These are phyloP conservation scores for Smithsoniella earleae DNA, from an alignment of 163 green algal genomes.

Conservation along the genomic window DNA sequence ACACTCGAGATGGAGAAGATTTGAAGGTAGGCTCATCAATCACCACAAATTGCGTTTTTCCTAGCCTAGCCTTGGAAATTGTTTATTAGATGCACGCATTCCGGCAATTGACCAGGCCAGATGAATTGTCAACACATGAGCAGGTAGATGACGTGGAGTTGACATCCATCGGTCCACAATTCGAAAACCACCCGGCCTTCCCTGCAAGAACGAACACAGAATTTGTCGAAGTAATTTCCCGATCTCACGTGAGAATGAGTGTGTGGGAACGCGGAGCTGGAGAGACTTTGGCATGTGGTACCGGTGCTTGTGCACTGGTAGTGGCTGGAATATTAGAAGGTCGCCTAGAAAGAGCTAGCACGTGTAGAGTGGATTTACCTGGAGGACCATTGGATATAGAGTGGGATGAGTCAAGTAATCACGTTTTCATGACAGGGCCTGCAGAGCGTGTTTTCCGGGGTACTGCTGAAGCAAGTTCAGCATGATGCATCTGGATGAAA, in stretches of 20 bases:
- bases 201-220: slow-evolving; percentile 92
- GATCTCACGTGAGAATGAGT: slow-evolving; percentile 73
- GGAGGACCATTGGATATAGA: slow-evolving; percentile 92
- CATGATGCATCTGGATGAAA: too few relatives aligned
- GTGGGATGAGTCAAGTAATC: slow-evolving; percentile 69
- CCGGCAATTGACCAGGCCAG: background rate
- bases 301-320: slow-evolving; percentile 89
- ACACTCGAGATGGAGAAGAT: slow-evolving; percentile 32
- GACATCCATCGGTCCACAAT: slow-evolving; percentile 66
- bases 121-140: slow-evolving; percentile 8
- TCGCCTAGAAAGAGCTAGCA: slow-evolving; percentile 49
- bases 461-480: too few relatives aligned
- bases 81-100: background rate
- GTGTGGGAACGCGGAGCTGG: slow-evolving; percentile 96
- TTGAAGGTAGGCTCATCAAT: too few relatives aligned
- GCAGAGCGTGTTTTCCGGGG: slow-evolving; percentile 79
- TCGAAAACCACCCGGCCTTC: slow-evolving; percentile 86
- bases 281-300: slow-evolving; percentile 91
- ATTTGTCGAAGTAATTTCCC: slow-evolving; percentile 70
- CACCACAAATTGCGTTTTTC: too few relatives aligned
- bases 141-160: slow-evolving; percentile 72
- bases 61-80: slow-evolving; percentile 9
- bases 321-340: slow-evolving; percentile 94
- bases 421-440: slow-evolving; percentile 96
- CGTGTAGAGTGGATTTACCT: slow-evolving; percentile 82